These are phyloP conservation scores for Ustanciosporium gigantosporum DNA, from an alignment of 1,284 basidiomycete genomes.

Conservation along the genomic window DNA sequence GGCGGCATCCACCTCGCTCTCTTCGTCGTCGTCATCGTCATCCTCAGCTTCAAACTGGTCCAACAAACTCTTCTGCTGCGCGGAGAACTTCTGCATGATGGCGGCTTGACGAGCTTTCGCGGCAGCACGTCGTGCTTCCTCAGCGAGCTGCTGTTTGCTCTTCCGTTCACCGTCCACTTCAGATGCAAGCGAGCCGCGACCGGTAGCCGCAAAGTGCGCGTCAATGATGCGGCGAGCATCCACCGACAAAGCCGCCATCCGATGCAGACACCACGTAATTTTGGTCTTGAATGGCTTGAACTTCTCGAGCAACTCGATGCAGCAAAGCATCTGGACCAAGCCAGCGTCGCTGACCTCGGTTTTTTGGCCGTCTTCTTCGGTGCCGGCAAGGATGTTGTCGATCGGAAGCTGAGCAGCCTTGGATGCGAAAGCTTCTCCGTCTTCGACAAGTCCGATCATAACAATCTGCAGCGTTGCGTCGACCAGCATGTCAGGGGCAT, in stretches of 20 bases:
- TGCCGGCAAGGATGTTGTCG: constrained; percentile 3
- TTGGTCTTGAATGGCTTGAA: constrained; percentile 47
- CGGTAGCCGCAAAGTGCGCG: constrained; percentile 18
- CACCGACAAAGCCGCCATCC: constrained; percentile 12
- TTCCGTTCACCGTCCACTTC: constrained; percentile 1
- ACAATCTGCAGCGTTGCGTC: constrained; percentile 77
- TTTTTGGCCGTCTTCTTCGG: constrained; percentile 4
- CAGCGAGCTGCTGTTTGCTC: constrained; percentile 18
- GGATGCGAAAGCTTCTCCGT: constrained; percentile 24
- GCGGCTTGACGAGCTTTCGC: constrained; percentile 57
- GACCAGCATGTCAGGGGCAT: constrained; percentile 73
- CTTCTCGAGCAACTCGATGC: constrained; percentile 33
- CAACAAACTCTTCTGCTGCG: constrained; percentile 56
- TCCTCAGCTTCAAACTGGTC: constrained; percentile 52
- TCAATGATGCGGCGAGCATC: constrained; percentile 8
- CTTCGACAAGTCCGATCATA: constrained; percentile 48
- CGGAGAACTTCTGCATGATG: constrained; percentile 59
- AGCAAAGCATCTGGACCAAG: constrained; percentile 41
- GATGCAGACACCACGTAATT: constrained; percentile 48
- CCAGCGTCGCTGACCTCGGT: constrained; percentile 3
- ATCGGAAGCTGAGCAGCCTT: constrained; percentile 9
- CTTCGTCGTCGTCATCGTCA: constrained; percentile 44
- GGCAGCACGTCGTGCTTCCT: constrained; percentile 46
- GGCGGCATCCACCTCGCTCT: constrained; percentile 29
- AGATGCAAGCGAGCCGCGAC: constrained; percentile 11